Percentiles rank a stretch among this genome's conserved stretches.
These are phyloP conservation scores for Fusarium sp. DNA, from an alignment of 2,329 filamentous ascomycete genomes.

Conservation along the genomic window DNA sequence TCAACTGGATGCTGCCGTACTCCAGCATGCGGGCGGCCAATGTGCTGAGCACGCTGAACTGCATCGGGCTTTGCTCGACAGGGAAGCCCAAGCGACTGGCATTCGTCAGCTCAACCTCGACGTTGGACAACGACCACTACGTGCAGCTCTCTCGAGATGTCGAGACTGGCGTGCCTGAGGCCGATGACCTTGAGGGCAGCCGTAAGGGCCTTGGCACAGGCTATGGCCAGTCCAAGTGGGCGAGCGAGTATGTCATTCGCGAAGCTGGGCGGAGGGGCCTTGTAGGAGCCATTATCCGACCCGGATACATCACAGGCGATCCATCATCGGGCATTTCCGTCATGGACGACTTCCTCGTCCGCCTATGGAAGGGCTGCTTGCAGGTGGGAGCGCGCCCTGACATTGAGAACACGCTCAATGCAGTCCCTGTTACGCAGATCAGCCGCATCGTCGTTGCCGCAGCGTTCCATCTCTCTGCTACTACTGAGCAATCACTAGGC, in stretches of 20 bases:
- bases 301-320: conserved; percentile 85
- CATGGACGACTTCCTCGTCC: conserved; percentile 89
- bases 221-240: conserved; percentile 94
- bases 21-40: conserved; percentile 74
- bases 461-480: conserved; percentile 63
- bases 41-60: conserved; percentile 76
- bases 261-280: conserved; percentile 82
- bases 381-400: conserved; percentile 76
- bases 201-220: conserved; percentile 80
- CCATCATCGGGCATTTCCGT: conserved; percentile 72
- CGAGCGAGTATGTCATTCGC: conserved; percentile 71
- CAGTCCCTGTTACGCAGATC: conserved; percentile 86
- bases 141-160: conserved; percentile 71
- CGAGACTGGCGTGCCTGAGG: conserved; percentile 72
- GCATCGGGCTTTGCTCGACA: conserved; percentile 72
- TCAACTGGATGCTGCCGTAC: conserved; percentile 83
- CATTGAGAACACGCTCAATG: conserved; percentile 88
- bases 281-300: conserved; percentile 75
- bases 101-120: conserved; percentile 82
- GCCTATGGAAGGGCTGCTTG: conserved; percentile 85
- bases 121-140: conserved; percentile 81
- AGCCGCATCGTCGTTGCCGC: conserved; percentile 81
- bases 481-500: conserved; percentile 42
- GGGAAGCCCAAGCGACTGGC: conserved; percentile 76
- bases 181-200: conserved; percentile 80